phyloP scores from a whole-genome alignment of 495 filamentous ascomycete genomes.

The Podospora didyma region DNA sequence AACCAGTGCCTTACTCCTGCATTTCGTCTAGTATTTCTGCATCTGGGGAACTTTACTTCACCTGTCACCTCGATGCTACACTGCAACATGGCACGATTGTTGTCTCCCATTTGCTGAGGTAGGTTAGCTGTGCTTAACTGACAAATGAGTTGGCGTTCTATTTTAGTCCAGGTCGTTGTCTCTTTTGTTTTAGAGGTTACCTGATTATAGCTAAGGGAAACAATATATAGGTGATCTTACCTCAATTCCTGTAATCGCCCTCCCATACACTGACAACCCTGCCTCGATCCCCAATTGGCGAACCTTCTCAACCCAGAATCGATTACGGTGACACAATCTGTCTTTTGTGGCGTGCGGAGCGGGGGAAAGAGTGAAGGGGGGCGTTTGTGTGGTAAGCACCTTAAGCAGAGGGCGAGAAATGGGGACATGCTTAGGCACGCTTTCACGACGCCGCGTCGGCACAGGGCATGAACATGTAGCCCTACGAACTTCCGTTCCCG shows the following conservation, averaged over 20 bases:
- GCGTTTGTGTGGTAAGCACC: slow-evolving; percentile 20
- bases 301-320: not conserved
- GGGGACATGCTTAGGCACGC: not conserved
- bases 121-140: too few species aligned
- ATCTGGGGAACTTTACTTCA: too few species aligned
- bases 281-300: not conserved
- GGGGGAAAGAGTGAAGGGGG: not conserved
- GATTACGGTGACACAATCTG: not conserved
- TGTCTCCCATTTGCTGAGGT: too few species aligned
- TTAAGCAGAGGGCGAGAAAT: slow-evolving; percentile 13
- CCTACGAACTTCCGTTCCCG: slow-evolving; percentile 16
- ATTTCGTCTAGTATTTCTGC: too few species aligned
- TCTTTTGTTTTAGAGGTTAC: too few species aligned
- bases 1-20: too few species aligned
- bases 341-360: not conserved
- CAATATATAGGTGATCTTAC: not conserved
- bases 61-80: too few species aligned
- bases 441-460: not conserved
- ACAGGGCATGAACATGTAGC: slow-evolving; percentile 9
- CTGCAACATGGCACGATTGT: too few species aligned
- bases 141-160: too few species aligned
- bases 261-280: not conserved
- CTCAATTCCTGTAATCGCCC: not conserved
- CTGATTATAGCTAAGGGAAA: too few species aligned
- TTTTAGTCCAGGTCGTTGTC: too few species aligned